Conservation (phyloP, 495 filamentous ascomycete species). For the Usnea hakonensis region DNA sequence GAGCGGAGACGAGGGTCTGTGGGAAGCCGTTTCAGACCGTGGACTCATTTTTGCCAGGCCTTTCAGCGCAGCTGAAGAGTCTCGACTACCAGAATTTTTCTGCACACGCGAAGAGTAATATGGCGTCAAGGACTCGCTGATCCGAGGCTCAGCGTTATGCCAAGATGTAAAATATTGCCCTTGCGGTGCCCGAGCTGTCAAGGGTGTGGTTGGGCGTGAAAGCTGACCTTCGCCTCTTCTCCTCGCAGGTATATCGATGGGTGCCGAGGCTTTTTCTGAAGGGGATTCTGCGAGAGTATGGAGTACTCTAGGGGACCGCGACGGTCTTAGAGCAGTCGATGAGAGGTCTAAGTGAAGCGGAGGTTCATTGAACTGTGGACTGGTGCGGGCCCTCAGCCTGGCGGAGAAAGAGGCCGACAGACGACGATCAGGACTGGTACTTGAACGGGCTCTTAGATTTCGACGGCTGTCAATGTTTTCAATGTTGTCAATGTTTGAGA, state of each 20-base stretch:
- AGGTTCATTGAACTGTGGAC: background rate
- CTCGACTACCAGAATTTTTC: background rate
- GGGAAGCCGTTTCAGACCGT: background rate
- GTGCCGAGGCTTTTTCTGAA: slow-evolving; percentile 4
- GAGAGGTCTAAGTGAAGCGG: background rate
- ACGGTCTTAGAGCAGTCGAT: background rate
- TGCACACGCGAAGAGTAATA: slow-evolving; percentile 6
- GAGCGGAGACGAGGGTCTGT: slow-evolving; percentile 17
- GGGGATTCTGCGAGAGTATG: background rate
- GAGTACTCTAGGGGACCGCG: background rate
- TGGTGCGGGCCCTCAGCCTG: background rate
- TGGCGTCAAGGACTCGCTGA: slow-evolving; percentile 13
- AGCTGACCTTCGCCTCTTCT: background rate
- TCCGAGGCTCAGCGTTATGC: background rate
- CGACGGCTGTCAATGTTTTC: background rate
- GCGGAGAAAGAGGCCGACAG: slow-evolving; percentile 3
- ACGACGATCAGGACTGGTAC: slow-evolving; percentile 3
- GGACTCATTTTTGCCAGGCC: background rate
- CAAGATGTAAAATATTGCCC: slow-evolving; percentile 1
- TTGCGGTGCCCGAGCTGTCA: slow-evolving; percentile 12
- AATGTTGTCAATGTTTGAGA: background rate
- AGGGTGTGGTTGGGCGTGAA: slow-evolving; percentile 13
- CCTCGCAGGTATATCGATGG: slow-evolving; percentile 10
- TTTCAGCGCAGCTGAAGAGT: background rate
- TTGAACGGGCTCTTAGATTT: slow-evolving; percentile 2